phyloP scores from a whole-genome alignment of 306 rosid species.

The Pueraria montana region DNA sequence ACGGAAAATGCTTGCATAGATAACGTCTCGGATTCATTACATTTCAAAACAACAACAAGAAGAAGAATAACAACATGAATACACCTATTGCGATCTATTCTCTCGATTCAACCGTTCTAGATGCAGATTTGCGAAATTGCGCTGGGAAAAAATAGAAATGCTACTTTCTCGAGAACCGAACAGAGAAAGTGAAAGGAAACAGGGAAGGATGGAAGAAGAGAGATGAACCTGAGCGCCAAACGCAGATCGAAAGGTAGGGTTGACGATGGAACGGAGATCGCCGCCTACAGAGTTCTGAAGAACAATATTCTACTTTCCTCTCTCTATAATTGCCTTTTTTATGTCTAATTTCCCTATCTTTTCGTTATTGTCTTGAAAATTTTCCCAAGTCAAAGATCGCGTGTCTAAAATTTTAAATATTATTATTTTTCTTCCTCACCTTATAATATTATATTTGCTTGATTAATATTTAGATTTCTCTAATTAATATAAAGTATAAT shows the following conservation, averaged over 20 bases:
- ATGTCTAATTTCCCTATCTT: neutral
- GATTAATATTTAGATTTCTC: neutral
- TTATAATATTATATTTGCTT: too few species aligned
- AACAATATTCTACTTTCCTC: slow-evolving; percentile 2
- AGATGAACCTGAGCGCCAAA: slow-evolving; percentile 2
- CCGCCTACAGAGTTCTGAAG: slow-evolving; percentile 28
- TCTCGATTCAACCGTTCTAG: neutral
- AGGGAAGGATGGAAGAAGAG: neutral
- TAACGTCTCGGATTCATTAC: neutral
- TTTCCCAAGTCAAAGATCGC: neutral
- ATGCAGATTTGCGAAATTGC: slow-evolving; percentile 19
- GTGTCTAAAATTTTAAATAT: neutral
- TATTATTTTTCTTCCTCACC: neutral
- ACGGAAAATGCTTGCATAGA: neutral
- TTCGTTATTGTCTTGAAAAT: neutral
- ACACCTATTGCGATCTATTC: neutral
- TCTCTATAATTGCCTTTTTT: neutral
- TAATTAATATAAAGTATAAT: too few species aligned
- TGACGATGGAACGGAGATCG: slow-evolving; percentile 18
- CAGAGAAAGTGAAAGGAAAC: neutral
- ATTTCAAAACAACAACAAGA: slow-evolving; percentile 2
- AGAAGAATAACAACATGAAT: neutral
- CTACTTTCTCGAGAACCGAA: neutral
- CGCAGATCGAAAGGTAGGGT: slow-evolving; percentile 31
- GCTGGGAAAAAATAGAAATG: neutral